A percentile compares a stretch with the other conserved stretches of the same genome.
Conservation (phyloP, 2,329 filamentous ascomycete genomes). For the Apiospora malaysiana region DNA sequence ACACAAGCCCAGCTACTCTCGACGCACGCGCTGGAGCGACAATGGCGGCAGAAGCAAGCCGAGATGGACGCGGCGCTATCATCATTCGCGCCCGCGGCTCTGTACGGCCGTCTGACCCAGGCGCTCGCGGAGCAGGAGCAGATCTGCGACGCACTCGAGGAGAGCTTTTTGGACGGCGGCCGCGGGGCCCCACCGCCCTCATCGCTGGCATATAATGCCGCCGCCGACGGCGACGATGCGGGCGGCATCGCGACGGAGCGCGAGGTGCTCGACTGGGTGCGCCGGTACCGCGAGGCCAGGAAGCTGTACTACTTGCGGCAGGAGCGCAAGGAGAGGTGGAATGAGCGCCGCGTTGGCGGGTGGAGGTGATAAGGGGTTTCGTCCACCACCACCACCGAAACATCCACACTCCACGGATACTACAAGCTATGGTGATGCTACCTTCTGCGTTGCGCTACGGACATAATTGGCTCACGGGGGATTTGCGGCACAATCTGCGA, state of each 20-base stretch:
- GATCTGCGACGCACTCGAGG: conserved; percentile 83
- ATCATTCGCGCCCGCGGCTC: conserved; percentile 82
- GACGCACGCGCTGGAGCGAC: conserved; percentile 86
- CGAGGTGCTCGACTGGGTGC: conserved; percentile 85
- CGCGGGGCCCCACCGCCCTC: not conserved
- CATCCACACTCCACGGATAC: not conserved
- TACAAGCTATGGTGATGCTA: not conserved
- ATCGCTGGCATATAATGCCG: not conserved
- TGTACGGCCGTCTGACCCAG: conserved; percentile 82
- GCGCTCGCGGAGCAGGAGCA: conserved; percentile 82
- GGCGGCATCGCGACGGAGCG: conserved; percentile 71
- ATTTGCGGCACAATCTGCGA: not conserved
- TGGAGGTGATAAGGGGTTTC: conserved; percentile 69
- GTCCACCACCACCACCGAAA: not conserved
- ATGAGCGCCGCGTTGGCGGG: conserved; percentile 91
- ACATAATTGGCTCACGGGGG: not conserved
- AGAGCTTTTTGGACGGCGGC: conserved; percentile 80
- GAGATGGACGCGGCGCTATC: conserved; percentile 87
- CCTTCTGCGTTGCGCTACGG: not conserved
- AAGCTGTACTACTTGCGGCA: conserved; percentile 79
- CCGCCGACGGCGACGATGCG: conserved; percentile 36
- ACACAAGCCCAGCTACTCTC: conserved; percentile 84
- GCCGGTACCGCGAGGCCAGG: conserved; percentile 79
- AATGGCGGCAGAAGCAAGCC: conserved; percentile 86
- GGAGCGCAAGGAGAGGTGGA: conserved; percentile 92